Evolutionary conservation across 1,284 basidiomycete genomes (phyloP).

Genomic region (Rhodotorula sp.): DNA sequence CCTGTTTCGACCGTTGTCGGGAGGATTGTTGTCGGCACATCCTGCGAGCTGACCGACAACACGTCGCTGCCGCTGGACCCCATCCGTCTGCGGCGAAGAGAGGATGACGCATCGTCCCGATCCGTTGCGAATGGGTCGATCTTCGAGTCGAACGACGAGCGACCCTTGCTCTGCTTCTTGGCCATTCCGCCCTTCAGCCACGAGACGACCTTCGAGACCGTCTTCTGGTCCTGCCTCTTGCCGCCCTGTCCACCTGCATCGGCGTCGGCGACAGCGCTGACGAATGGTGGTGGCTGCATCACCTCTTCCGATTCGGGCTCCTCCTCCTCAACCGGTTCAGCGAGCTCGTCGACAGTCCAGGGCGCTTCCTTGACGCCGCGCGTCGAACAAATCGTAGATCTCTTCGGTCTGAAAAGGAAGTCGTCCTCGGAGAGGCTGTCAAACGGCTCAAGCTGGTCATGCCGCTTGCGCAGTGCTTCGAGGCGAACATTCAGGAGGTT

Average conservation of each 20-base stretch:
- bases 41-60: not conserved
- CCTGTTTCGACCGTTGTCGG: constrained; percentile 29
- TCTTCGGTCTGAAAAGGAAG: constrained; percentile 34
- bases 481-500: constrained; percentile 53
- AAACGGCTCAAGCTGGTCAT: constrained; percentile 48
- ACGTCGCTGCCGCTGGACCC: not conserved
- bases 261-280: not conserved
- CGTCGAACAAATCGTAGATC: constrained; percentile 47
- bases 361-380: constrained; percentile 46
- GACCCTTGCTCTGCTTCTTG: constrained; percentile 28
- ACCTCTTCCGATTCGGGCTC: constrained; percentile 35
- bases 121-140: constrained; percentile 26
- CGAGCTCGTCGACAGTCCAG: constrained; percentile 41
- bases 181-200: constrained; percentile 40
- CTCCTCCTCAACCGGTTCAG: constrained; percentile 24
- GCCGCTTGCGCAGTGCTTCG: constrained; percentile 52
- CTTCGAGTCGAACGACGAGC: not conserved
- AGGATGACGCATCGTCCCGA: constrained; percentile 5
- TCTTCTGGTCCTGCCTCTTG: constrained; percentile 24
- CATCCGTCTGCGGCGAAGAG: not conserved
- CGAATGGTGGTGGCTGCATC: constrained; percentile 8
- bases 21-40: not conserved
- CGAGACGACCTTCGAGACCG: constrained; percentile 43
- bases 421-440: constrained; percentile 38
- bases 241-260: not conserved